phyloP scores from a whole-genome alignment of 345 rosid genomes.

The Salix exigua region DNA sequence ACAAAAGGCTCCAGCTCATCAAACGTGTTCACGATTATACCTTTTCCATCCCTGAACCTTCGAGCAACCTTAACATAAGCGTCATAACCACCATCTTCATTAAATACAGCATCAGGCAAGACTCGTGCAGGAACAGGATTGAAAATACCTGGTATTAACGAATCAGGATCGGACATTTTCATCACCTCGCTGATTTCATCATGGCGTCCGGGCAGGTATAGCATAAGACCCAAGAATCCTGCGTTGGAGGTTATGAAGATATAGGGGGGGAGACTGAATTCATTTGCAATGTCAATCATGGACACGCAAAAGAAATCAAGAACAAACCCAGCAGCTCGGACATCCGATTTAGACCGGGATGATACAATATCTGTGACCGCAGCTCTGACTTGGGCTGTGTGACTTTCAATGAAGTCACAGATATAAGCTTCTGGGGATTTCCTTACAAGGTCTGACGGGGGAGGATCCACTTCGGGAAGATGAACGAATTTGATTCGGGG shows the following conservation, averaged over 20 bases:
- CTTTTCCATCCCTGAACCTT: conserved; percentile 3
- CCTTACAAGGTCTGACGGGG: conserved; percentile 11
- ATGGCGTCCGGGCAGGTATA: background rate
- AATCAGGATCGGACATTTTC: background rate
- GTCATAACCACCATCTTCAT: background rate
- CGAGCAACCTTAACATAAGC: background rate
- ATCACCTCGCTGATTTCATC: background rate
- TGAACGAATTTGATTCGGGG: conserved; percentile 31
- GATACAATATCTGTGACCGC: background rate
- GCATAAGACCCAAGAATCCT: conserved; percentile 17
- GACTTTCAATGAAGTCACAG: background rate
- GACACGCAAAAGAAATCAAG: conserved; percentile 17
- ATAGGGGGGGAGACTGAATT: conserved; percentile 17
- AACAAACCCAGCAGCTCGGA: conserved; percentile 10
- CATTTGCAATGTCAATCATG: conserved; percentile 16
- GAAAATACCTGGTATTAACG: conserved; percentile 4
- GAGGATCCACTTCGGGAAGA: conserved; percentile 29
- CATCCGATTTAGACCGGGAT: background rate
- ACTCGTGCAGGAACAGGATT: background rate
- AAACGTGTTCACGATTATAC: conserved; percentile 8
- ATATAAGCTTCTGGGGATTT: conserved; percentile 19
- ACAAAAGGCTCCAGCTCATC: background rate
- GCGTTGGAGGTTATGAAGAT: conserved; percentile 12
- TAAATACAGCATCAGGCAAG: background rate
- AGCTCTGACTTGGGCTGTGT: background rate